A percentile compares a stretch with the other conserved stretches of the same genome.
Conservation (phyloP, 2,329 filamentous ascomycete genomes). For the Sporothrix mexicana region DNA sequence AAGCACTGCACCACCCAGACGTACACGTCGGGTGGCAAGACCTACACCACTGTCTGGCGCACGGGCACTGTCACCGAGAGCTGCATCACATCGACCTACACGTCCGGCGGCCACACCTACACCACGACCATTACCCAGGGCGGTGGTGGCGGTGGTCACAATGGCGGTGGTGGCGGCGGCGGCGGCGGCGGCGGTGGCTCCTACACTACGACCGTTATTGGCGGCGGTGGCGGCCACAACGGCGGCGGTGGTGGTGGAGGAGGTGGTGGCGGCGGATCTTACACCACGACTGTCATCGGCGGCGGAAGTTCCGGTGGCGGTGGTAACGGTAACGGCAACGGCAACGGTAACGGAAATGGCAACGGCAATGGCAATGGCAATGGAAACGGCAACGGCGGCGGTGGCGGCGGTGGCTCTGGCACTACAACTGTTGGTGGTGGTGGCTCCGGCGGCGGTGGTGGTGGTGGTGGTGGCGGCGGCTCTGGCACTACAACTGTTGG, state of each 20-base stretch:
- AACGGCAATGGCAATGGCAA: too few relatives aligned
- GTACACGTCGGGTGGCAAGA: slow-evolving; percentile 26
- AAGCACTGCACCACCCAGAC: slow-evolving; percentile 30
- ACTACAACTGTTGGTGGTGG: slow-evolving; percentile 24
- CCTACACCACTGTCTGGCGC: slow-evolving; percentile 28
- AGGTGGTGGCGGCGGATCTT: background rate
- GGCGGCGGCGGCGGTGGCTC: slow-evolving; percentile 1
- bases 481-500: slow-evolving; percentile 23
- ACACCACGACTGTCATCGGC: background rate
- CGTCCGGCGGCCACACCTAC: slow-evolving; percentile 32
- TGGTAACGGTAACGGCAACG: too few relatives aligned
- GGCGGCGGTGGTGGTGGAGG: slow-evolving; percentile 1
- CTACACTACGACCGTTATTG: slow-evolving; percentile 30
- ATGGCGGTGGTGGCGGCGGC: background rate
- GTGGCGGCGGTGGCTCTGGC: slow-evolving; percentile 18
- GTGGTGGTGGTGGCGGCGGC: background rate
- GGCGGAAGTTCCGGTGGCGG: background rate
- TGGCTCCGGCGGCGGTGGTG: background rate
- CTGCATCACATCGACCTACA: slow-evolving; percentile 25
- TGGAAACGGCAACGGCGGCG: background rate
- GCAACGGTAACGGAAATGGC: too few relatives aligned
- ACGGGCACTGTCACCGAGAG: slow-evolving; percentile 15
- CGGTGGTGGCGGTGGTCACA: background rate
- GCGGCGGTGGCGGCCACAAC: background rate
- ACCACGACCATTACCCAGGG: slow-evolving; percentile 27